These are phyloP conservation scores for Peronospora farinosa DNA, from an alignment of 352 stramenopile species.

Conservation along the genomic window DNA sequence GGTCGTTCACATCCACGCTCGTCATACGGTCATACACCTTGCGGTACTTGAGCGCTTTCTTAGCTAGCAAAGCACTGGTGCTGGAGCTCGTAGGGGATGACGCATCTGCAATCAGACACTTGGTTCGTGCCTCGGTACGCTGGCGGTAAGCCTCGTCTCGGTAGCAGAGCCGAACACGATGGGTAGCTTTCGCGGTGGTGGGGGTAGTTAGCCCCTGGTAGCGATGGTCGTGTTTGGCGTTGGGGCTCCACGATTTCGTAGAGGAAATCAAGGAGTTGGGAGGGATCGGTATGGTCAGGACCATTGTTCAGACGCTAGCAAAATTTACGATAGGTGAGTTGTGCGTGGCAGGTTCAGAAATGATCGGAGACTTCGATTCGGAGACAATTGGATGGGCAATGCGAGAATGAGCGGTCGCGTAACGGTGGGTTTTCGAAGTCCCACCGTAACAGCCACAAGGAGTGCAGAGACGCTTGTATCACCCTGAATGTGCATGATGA, in stretches of 20 bases:
- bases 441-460: not conserved
- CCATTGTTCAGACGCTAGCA: constrained; percentile 4
- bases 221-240: not conserved
- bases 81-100: constrained; percentile 21
- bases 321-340: not conserved
- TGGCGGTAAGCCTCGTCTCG: constrained; percentile 37
- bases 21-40: constrained; percentile 43
- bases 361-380: constrained; percentile 2
- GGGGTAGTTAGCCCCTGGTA: constrained; percentile 2
- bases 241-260: not conserved
- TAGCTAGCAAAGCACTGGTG: constrained; percentile 36
- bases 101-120: constrained; percentile 32
- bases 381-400: not conserved
- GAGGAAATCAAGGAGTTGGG: not conserved
- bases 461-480: constrained; percentile 2
- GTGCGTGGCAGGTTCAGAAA: constrained; percentile 12
- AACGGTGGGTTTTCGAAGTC: constrained; percentile 2
- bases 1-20: constrained; percentile 40
- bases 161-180: constrained; percentile 37
- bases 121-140: constrained; percentile 25
- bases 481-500: not conserved
- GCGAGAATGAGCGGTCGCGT: not conserved
- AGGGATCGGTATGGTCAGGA: constrained; percentile 1
- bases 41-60: constrained; percentile 53
- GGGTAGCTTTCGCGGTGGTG: constrained; percentile 6